These are phyloP conservation scores for Pythium brassicae DNA, from an alignment of 352 stramenopile genomes.

Conservation along the genomic window DNA sequence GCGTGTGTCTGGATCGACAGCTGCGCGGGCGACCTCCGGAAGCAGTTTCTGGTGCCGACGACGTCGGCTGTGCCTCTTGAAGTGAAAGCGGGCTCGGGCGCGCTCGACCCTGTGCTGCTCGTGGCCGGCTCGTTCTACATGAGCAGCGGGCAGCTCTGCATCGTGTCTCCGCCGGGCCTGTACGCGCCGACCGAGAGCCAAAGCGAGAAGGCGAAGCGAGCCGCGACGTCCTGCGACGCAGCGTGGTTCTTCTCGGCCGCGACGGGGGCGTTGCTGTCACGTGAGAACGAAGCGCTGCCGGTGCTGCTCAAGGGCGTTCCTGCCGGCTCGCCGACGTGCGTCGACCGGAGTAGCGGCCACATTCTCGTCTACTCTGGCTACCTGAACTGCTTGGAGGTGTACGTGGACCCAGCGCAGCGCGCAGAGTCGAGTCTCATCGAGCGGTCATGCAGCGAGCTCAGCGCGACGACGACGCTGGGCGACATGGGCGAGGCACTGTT, in stretches of 20 bases:
- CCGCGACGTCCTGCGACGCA: constrained; percentile 44
- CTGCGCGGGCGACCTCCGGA: constrained; percentile 40
- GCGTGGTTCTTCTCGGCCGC: constrained; percentile 69
- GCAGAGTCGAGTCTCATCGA: constrained; percentile 4
- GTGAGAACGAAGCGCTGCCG: constrained; percentile 20
- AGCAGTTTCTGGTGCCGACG: constrained; percentile 36
- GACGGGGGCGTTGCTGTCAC: constrained; percentile 25
- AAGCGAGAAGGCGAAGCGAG: constrained; percentile 36
- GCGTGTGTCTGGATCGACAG: constrained; percentile 41
- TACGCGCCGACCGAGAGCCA: constrained; percentile 34
- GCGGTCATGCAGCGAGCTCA: background rate
- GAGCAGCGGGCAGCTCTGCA: constrained; percentile 49
- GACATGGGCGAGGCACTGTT: constrained; percentile 29
- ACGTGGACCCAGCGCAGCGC: constrained; percentile 16
- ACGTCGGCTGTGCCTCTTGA: constrained; percentile 25
- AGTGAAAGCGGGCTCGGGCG: constrained; percentile 25
- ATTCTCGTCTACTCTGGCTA: constrained; percentile 67
- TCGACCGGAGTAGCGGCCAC: constrained; percentile 35
- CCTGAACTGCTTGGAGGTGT: constrained; percentile 67
- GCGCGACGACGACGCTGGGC: constrained; percentile 11
- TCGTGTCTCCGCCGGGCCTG: constrained; percentile 60
- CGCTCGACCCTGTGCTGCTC: constrained; percentile 65
- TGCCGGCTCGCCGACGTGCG: constrained; percentile 58
- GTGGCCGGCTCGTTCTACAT: constrained; percentile 72
- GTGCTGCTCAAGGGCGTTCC: constrained; percentile 54